These are phyloP conservation scores for Trichosanthes truncata DNA, from an alignment of 306 rosid genomes.

Conservation along the genomic window DNA sequence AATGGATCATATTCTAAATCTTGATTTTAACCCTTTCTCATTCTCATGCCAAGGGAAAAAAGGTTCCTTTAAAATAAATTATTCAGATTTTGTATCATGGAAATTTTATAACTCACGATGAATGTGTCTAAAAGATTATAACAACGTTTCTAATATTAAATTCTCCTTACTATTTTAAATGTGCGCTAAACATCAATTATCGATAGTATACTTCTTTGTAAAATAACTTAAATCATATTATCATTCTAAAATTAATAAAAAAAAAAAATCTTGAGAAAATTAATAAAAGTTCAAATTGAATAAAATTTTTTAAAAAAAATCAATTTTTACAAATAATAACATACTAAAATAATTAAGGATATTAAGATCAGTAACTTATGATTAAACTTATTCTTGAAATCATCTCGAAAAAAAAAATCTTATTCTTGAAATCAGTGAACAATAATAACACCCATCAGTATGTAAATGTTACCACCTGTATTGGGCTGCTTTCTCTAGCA, in stretches of 20 bases:
- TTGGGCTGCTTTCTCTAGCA: not conserved
- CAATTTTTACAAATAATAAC: too few species aligned
- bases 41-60: not conserved
- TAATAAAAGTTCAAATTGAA: not conserved
- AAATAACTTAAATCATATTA: not conserved
- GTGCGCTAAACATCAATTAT: not conserved
- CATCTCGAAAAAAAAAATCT: too few species aligned
- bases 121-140: not conserved
- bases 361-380: not conserved
- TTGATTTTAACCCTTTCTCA: not conserved
- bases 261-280: too few species aligned
- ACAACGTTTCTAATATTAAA: too few species aligned
- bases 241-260: not conserved
- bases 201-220: not conserved
- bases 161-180: not conserved
- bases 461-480: not conserved
- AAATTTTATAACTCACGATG: not conserved
- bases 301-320: not conserved
- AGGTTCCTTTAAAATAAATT: not conserved
- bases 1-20: not conserved
- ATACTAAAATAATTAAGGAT: not conserved
- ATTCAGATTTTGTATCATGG: not conserved
- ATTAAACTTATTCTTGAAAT: not conserved
- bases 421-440: not conserved
- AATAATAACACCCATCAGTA: not conserved